Base-by-base conservation (phyloP, 352 stramenopile genomes). In the Phytophthora sojae region DNA sequence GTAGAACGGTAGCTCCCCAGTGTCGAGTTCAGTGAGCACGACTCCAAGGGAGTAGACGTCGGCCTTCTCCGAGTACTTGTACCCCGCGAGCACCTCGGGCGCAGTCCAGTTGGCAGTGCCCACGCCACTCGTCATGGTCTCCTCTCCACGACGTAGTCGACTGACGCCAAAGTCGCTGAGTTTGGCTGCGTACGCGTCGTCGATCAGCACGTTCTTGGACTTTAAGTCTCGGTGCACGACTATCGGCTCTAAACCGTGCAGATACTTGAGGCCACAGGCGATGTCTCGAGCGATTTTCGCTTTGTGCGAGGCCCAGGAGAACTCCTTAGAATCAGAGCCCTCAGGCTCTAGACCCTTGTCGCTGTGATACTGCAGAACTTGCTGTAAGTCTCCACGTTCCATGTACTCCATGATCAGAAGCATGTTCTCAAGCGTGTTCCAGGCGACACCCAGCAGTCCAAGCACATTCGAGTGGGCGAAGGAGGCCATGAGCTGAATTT, bases 321-420 rank as follows among this genome's bases (percentile, higher is more conserved):
- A 57, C 15, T 69, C 67, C 9, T 75, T 30, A 12, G 17, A 54
- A 8, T 39, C 23, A 30, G 4, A 3, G 15, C 17, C 26, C 19
- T 67, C 19, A 1, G 0, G 9, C 6, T 57, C 57, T 26, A 47
- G 56, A 37, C 12, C 42, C 52, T 60, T 53, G 51, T 56, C 60
- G 4, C 23, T 49, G 56, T 82, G 50, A 49, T 73, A 62, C 29
- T 76, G 61, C 2, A 89, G 51, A 37, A 82, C 76, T 2, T 51
- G 57, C n/a, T 81, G 77, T 4, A 88, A 55, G 35, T 90, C 80
- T 42, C 82, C 82, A 3, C 64, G 64, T 3, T 72, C 52, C 67
- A 88, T 79, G 65, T 81, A 88, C 61, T 90, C 80, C 50, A 74
- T 81, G 32, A 88, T 66, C 25, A 86, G 68, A 4, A 75, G 77